phyloP scores from a whole-genome alignment of 331 rosid genomes.

The Dryas integrifolia region DNA sequence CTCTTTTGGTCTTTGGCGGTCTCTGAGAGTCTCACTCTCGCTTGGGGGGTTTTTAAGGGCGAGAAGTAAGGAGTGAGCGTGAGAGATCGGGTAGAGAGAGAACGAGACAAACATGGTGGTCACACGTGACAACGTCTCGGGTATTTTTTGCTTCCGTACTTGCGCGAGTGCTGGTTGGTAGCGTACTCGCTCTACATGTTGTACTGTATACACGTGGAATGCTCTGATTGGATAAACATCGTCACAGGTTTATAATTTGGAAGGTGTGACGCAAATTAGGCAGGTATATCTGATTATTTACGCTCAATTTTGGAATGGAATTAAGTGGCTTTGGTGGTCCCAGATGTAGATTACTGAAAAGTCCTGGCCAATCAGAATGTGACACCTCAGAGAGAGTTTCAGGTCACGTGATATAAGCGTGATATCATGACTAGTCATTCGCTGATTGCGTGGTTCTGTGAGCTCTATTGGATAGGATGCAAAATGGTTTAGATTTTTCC shows the following conservation, averaged over 20 bases:
- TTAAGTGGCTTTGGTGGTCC: not conserved
- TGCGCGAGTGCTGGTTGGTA: not conserved
- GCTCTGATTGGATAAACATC: slow-evolving; percentile 19
- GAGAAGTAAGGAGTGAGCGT: not conserved
- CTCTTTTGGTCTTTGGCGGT: slow-evolving; percentile 17
- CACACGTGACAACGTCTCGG: slow-evolving; percentile 45
- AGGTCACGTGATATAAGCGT: no score
- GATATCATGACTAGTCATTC: not conserved
- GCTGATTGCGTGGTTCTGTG: not conserved
- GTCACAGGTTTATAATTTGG: slow-evolving; percentile 37
- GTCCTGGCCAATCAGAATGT: not conserved
- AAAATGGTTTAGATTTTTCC: not conserved
- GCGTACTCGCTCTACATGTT: slow-evolving; percentile 19
- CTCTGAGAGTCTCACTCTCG: slow-evolving; percentile 1
- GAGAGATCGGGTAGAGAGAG: slow-evolving; percentile 17
- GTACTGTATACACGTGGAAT: slow-evolving; percentile 26
- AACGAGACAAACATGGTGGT: slow-evolving; percentile 26
- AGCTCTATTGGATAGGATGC: not conserved
- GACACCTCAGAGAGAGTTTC: no score
- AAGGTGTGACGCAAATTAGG: not conserved
- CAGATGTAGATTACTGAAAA: not conserved
- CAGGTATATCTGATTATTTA: not conserved
- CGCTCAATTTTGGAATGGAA: not conserved
- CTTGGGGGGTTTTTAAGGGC: slow-evolving; percentile 6
- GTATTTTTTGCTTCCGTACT: not conserved